Evolutionary conservation across 83 land plant species (phyloP), one percentile per base, ranked within the genome.

Genomic region (Picea engelmannii): DNA sequence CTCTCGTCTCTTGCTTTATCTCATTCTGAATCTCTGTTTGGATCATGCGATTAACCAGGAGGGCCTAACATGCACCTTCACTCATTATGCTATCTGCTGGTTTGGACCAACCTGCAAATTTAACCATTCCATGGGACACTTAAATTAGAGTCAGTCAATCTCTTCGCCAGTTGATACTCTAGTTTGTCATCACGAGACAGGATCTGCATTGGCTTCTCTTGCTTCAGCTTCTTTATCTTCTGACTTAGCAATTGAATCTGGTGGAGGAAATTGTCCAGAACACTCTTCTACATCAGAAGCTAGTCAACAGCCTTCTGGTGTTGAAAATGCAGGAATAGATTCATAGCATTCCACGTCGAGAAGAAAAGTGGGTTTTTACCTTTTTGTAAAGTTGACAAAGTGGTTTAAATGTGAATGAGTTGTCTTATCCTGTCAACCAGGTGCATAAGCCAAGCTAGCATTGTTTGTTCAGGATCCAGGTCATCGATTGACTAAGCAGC

Each of bases 221-320:
- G 78, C 86, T 15, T 66, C 80, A 27, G 66, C 82, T 23, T 21
- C 82, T 17, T 81, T 90, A 49, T 70, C 92, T 44, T 80, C 91
- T n/a, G 91, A 88, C 40, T 90, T 82, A 47, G 78, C 77, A 44
- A 84, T 27, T 15, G 92, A 92, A 71, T 81, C 87, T 55, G 83
- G 87, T 82, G 59, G 86, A 25, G 84, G 77, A 20, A 81, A 78
- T 40, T 55, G 82, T 24, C 84, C 84, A 78, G 78, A 76, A 76
- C 67, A 84, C n/a, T 81, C 84, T 49, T 83, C 91, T 55, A 44
- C 83, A 60, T 78, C 89, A 31, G 93, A 91, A 49, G 31, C 85
- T 47, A 83, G 87, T 62, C 86, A 89, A 66, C 78, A 84, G 76
- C 64, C 92, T 64, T 84, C 89, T 78, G 91, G 87, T 71, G 90